Evolutionary conservation across 2,329 filamentous ascomycete species (phyloP).

Genomic region (Colletotrichum ledebouriae): DNA sequence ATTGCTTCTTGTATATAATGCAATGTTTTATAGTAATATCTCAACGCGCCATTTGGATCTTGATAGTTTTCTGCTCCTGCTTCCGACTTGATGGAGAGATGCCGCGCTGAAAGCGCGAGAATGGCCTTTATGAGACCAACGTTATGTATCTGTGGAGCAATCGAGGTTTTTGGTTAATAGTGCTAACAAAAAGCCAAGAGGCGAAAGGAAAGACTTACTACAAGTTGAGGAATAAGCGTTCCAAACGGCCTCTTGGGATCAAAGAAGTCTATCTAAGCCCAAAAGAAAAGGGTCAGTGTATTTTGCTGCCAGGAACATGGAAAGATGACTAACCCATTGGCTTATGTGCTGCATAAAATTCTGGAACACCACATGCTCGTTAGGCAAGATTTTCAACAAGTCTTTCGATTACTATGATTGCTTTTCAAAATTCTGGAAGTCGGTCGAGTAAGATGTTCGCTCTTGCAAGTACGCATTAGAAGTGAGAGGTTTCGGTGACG

Average conservation of each 20-base stretch:
- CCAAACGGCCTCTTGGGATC: conserved; percentile 33
- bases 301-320: too few relatives aligned
- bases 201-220: conserved; percentile 4
- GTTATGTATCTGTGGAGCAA: conserved; percentile 40
- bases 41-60: conserved; percentile 49
- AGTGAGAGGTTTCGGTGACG: not conserved
- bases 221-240: conserved; percentile 35
- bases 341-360: conserved; percentile 37
- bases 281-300: not conserved
- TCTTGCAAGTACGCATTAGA: conserved; percentile 27
- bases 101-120: conserved; percentile 46
- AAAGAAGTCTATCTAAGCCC: conserved; percentile 36
- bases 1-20: conserved; percentile 73
- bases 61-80: conserved; percentile 41
- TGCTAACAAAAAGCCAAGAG: too few relatives aligned
- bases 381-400: not conserved
- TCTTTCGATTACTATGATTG: conserved; percentile 25
- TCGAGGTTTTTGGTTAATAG: not conserved
- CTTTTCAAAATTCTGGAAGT: conserved; percentile 27
- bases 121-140: conserved; percentile 48
- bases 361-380: conserved; percentile 33
- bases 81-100: conserved; percentile 38
- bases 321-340: conserved; percentile 17
- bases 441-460: not conserved
- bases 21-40: conserved; percentile 74